Evolutionary conservation across 2,329 filamentous ascomycete species (phyloP).

Genomic region (Penicillium polonicum): DNA sequence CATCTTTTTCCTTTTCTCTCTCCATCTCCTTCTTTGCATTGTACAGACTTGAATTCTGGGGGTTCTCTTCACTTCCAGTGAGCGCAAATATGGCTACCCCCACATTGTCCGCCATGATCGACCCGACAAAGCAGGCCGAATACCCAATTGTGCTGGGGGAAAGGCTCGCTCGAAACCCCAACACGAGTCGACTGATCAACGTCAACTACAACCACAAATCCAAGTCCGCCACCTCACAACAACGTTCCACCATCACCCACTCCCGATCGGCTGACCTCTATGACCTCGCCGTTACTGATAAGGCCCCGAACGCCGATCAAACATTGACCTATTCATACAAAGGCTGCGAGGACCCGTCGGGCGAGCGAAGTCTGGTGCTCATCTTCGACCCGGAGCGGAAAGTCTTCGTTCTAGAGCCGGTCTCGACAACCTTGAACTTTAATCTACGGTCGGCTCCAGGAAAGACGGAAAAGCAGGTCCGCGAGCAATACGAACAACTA

Average conservation of each 20-base stretch:
- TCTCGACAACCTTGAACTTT: constrained; percentile 83
- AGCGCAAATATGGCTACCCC: constrained; percentile 34
- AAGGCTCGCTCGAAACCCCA: constrained; percentile 34
- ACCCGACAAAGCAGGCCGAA: constrained; percentile 47
- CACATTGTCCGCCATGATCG: constrained; percentile 38
- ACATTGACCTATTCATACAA: constrained; percentile 41
- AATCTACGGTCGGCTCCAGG: constrained; percentile 72
- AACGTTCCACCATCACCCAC: constrained; percentile 40
- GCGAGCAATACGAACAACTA: constrained; percentile 67
- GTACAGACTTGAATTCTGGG: not conserved
- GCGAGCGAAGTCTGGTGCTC: constrained; percentile 50
- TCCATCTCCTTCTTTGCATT: not conserved
- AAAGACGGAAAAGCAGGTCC: constrained; percentile 64
- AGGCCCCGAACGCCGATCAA: constrained; percentile 40
- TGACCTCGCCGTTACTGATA: constrained; percentile 44
- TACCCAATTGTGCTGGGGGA: constrained; percentile 49
- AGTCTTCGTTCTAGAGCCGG: constrained; percentile 75
- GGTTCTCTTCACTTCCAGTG: constrained; percentile 1
- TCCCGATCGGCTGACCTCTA: constrained; percentile 38
- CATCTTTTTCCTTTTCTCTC: not conserved
- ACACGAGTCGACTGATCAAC: constrained; percentile 36
- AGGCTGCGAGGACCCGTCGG: constrained; percentile 41
- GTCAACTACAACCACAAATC: constrained; percentile 50
- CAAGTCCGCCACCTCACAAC: constrained; percentile 41
- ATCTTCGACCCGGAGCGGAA: constrained; percentile 74